These are phyloP conservation scores for Colletotrichum cordylinicola DNA, from an alignment of 2,329 filamentous ascomycete genomes.

Conservation along the genomic window DNA sequence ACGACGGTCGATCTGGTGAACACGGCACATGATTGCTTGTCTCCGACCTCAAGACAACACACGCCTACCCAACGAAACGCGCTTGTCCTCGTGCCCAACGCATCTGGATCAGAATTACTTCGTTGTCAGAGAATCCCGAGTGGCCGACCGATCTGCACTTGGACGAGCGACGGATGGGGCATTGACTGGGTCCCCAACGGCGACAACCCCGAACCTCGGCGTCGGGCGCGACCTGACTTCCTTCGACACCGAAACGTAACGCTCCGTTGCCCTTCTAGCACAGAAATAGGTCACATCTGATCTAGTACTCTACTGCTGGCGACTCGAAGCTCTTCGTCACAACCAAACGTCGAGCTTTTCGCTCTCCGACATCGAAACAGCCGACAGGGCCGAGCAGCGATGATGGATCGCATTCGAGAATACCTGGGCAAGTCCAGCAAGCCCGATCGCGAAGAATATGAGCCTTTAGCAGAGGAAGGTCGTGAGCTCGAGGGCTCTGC, in stretches of 20 bases:
- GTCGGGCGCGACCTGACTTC: neutral
- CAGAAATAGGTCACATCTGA: neutral
- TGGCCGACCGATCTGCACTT: neutral
- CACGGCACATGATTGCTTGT: constrained; percentile 17
- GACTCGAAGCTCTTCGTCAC: neutral
- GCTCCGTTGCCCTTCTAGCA: neutral
- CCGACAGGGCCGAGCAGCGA: neutral
- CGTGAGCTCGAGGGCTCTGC: constrained; percentile 31
- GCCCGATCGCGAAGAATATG: constrained; percentile 20
- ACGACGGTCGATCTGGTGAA: constrained; percentile 10
- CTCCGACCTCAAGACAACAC: neutral
- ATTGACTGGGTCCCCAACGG: neutral
- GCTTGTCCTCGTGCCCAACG: neutral
- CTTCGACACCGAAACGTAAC: neutral
- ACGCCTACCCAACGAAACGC: neutral
- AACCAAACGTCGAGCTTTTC: neutral
- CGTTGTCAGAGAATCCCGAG: neutral
- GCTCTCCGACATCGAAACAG: neutral
- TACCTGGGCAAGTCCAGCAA: constrained; percentile 11
- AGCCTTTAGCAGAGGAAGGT: constrained; percentile 31
- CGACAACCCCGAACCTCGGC: neutral
- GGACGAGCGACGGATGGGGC: neutral
- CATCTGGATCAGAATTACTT: neutral
- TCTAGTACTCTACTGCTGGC: neutral
- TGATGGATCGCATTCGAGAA: constrained; percentile 21